phyloP scores from a whole-genome alignment of 139 green algal genomes.

The Yamagishiella unicocca region DNA sequence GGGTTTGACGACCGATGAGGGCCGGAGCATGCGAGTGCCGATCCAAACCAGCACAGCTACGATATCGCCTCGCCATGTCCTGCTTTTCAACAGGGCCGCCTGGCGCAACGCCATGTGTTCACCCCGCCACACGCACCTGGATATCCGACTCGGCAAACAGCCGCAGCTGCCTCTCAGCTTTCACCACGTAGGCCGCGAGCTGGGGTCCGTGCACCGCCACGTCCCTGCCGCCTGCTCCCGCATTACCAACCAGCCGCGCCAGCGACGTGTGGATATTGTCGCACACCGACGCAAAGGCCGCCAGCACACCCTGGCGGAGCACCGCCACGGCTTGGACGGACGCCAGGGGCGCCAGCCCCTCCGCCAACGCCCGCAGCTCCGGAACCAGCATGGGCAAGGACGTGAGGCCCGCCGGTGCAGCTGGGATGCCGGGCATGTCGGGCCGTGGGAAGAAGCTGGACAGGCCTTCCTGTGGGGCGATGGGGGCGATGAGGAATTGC shows the following conservation, averaged over 20 bases:
- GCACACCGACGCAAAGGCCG: slow-evolving; percentile 20
- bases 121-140: slow-evolving; percentile 1
- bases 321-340: background rate
- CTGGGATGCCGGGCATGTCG: background rate
- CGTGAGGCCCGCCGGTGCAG: background rate
- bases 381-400: slow-evolving; percentile 19
- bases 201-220: background rate
- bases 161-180: background rate
- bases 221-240: background rate
- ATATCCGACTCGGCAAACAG: slow-evolving; percentile 17
- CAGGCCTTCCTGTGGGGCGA: background rate
- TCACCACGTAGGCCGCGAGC: background rate
- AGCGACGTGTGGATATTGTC: slow-evolving; percentile 8
- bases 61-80: no score
- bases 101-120: no score
- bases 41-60: no score
- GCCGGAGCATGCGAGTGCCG: no score
- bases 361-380: slow-evolving; percentile 32
- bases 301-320: background rate
- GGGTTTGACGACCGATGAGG: no score
- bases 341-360: slow-evolving; percentile 28
- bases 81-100: no score
- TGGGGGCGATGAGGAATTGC: no score
- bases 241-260: background rate
- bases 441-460: background rate